Percentiles rank a stretch among this genome's conserved stretches.
Evolutionary conservation across 176 grass and related monocot genomes (phyloP).

Genomic region (Eremochloa ophiuroides): DNA sequence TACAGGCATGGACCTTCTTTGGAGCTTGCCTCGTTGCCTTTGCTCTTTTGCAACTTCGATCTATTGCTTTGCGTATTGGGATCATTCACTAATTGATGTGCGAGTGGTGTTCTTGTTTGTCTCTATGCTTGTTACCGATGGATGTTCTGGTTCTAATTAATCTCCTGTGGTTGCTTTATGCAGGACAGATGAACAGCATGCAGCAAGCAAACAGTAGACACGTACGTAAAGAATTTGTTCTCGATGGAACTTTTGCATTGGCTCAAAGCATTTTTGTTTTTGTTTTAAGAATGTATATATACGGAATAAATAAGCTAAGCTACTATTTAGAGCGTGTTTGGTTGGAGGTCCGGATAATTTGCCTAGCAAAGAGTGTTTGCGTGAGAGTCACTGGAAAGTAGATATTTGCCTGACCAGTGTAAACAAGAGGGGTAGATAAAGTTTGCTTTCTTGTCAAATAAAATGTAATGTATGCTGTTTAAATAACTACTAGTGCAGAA

Average conservation of each 20-base stretch:
- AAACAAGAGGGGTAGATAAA: no score
- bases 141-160: neutral
- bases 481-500: no score
- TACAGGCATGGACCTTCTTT: slow-evolving; percentile 39
- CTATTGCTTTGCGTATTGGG: slow-evolving; percentile 33
- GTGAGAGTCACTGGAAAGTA: no score
- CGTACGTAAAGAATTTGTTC: no score
- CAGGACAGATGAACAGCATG: neutral
- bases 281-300: neutral
- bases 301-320: no score
- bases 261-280: neutral
- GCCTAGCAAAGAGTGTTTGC: no score
- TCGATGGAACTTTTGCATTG: no score
- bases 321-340: no score
- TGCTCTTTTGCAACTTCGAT: slow-evolving; percentile 38
- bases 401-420: no score
- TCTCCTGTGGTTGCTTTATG: neutral
- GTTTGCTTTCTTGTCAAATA: no score
- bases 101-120: slow-evolving; percentile 17
- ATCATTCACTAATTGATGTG: slow-evolving; percentile 22
- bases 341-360: no score
- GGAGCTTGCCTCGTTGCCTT: slow-evolving; percentile 25
- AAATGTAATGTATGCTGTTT: no score
- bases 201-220: neutral
- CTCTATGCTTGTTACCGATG: neutral